Base-by-base conservation (phyloP, 495 filamentous ascomycete genomes). In the Penicillium bialowiezense region DNA sequence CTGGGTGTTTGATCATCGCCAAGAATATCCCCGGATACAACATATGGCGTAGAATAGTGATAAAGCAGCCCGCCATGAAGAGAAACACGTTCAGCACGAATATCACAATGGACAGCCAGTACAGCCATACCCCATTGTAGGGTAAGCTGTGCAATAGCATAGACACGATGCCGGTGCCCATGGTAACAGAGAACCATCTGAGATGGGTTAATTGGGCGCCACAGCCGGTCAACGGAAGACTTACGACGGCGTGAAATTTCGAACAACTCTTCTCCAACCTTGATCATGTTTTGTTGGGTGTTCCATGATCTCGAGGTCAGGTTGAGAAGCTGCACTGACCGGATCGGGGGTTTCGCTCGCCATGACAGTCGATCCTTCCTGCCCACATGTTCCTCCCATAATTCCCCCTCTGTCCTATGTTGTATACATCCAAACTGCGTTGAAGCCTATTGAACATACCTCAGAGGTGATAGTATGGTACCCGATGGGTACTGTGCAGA, bases 111-210 rank as follows among this genome's bases (percentile, higher is more conserved):
- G 78, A 81, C 13, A 84, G 64, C 50, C 66, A 76, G 42, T 77
- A 72, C 1, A 85, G 65, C 74, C 78, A 80, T 21, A 17, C 5
- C 12, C 65, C 77, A 46, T 82, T 76, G 50, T 79, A 82, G 3
- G 82, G 79, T 3, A 85, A 66, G 8, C 71, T 72, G 52, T 82
- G 72, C 3, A 85, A 68, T 7, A 85, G 67, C 23, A 83, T 76
- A 5, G 82, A 81, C 3, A 81, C 78, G 20, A 86, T 82, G 4
- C 83, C 84, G 0, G 83, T 87, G 24, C 83, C 80, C 82, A 87
- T 86, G 13, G 62, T 86, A 29, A 82, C 71, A 7, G 82, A 72
- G 51, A 75, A 71, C 71, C 71, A 74, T 52, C 68, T 74, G 29
- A 29, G 7, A 15, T 10, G 12, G 18, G 38, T 37, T 51, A 43